Evolutionary conservation across 2,329 filamentous ascomycete species (phyloP), one percentile per base, ranked within the genome.

Genomic region (Coniochaeta ligniaria): DNA sequence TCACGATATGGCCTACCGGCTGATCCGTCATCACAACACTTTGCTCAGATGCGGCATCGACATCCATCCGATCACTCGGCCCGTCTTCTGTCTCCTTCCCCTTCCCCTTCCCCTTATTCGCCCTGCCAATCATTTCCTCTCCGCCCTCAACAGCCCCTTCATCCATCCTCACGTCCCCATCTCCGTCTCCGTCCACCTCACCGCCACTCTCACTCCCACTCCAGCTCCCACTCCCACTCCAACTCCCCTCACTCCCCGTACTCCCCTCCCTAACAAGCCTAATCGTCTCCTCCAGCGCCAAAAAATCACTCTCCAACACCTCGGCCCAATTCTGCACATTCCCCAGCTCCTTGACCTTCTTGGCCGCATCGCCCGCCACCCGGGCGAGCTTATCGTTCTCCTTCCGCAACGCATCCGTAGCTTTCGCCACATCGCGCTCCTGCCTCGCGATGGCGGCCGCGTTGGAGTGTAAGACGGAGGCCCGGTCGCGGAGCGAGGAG

Each of bases 241-340:
- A 59, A 26, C 63, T 63, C n/a, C 59, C 59, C 56, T 35, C 35
- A 33, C 65, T 65, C 38, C 59, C 57, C 16, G 65, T 84, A 8
- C 63, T 60, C 7, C 68, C 70, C 56, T 70, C 71, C 57, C 74
- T 76, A 2, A 82, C 85, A 60, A 87, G 70, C 66, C 84, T 74
- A 66, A 89, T 70, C 47, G 85, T 88, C 78, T 89, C 85, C 71
- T 86, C 84, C 7, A 89, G 70, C 52, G 86, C 80, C 60, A 87
- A 64, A 64, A 89, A 86, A 65, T 87, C 84, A 62, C 84, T 73
- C 78, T 88, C 90, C 69, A 94, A 78, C 75, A 92, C 85, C 80
- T 95, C 91, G 24, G 90, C 89, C 90, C 90, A 95, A 72, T 93
- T 93, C 79, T 94, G 90, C 70, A 94, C 83, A 70, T 92, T 87